Base-by-base conservation (phyloP, 352 stramenopile genomes). In the Globisporangium canariense region DNA sequence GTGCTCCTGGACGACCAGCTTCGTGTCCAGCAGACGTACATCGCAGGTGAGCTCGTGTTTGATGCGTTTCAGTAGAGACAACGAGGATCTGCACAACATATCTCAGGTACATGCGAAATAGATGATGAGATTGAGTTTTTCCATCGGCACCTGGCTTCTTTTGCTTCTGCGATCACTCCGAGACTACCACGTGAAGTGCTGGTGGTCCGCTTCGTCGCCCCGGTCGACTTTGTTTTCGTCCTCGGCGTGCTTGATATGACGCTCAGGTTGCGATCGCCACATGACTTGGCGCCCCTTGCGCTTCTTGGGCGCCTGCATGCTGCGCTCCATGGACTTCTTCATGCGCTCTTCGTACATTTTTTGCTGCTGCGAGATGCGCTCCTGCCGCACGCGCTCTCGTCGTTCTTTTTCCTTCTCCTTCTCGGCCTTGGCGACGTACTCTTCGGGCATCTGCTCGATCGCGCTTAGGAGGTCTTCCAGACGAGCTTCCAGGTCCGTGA, bases 371-470 rank as follows among this genome's bases (percentile, higher is more conserved):
- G 87, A 78, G 69, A 97, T 93, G 53, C 93, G 83, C 74, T 98
- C 94, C 50, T 94, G 86, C 1, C 92, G 86, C 56, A 97, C 92
- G 25, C 88, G 84, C 76, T 98, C 92, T 25, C 94, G 79, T 2
- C 94, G 81, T 68, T 97, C 90, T 55, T 98, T 98, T 64, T 98
- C 94, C 65, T 98, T 98, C 46, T 98, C 90, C 60, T 98, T 98
- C 66, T 98, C 94, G 25, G 87, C 89, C 65, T 97, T 97, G 14
- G 89, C 74, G 5, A 98, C 91, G 65, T 97, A 98, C 32, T 98
- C 94, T 50, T 97, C 84, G 0, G 93, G 92, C 90, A 98, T 97
- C 52, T 96, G 80, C 64, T 96, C 88, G 45, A 98, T 97, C 2
- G 89, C 79, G 46, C 79, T 94, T 54, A 98, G 67, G 14, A 98